phyloP scores from a whole-genome alignment of 2,329 filamentous ascomycete species.

The Aquanectria penicillioides region DNA sequence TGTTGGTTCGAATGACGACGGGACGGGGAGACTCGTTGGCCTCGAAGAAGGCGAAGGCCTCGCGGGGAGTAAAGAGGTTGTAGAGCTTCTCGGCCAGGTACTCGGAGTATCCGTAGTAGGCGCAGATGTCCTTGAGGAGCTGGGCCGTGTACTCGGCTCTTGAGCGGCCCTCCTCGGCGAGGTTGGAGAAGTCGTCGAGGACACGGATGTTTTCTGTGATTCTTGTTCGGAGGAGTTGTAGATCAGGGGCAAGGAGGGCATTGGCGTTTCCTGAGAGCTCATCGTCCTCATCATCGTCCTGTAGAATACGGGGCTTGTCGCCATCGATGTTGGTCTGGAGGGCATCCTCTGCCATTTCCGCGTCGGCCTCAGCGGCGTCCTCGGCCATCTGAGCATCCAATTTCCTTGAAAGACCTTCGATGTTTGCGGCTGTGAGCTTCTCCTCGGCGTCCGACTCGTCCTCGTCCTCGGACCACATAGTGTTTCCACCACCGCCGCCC shows the following conservation, averaged over 20 bases:
- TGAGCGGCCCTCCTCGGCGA: conserved; percentile 82
- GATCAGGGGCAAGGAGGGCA: conserved; percentile 81
- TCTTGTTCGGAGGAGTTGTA: conserved; percentile 86
- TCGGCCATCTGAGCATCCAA: conserved; percentile 81
- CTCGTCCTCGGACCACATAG: conserved; percentile 96
- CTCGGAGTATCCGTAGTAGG: conserved; percentile 95
- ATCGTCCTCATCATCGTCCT: conserved; percentile 71
- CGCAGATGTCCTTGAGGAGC: conserved; percentile 89
- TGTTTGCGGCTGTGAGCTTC: conserved; percentile 93
- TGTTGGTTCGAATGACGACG: conserved; percentile 97
- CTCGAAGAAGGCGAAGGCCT: conserved; percentile 98
- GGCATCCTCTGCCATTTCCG: conserved; percentile 85
- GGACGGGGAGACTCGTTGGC: conserved; percentile 95
- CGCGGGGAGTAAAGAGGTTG: conserved; percentile 88
- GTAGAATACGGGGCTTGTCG: conserved; percentile 74
- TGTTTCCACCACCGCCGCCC: conserved; percentile 58
- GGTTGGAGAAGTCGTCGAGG: conserved; percentile 85
- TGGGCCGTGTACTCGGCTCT: conserved; percentile 89
- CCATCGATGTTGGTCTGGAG: conserved; percentile 94
- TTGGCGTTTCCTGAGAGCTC: conserved; percentile 67
- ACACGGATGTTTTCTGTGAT: conserved; percentile 95
- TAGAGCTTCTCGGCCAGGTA: conserved; percentile 97
- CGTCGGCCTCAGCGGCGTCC: conserved; percentile 84
- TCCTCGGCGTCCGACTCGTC: conserved; percentile 90
- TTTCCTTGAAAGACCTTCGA: conserved; percentile 87